Evolutionary conservation across 208 protist species (phyloP), one percentile per base, ranked within the genome.

Genomic region (Trypanosoma mega): DNA sequence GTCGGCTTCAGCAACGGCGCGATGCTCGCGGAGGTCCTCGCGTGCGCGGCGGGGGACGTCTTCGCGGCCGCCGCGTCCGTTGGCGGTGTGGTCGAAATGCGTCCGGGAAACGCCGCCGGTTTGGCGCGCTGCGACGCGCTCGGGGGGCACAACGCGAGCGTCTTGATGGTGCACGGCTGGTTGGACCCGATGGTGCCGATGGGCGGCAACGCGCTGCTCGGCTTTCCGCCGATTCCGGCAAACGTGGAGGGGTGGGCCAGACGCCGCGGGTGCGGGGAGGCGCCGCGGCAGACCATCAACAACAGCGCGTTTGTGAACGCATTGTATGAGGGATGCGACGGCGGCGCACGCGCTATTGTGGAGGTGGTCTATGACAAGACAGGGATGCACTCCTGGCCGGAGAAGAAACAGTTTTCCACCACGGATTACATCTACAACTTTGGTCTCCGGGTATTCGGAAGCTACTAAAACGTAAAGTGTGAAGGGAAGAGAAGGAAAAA

Each of bases 1-100:
- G 75, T 79, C 5, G 86, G 86, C 16, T 90, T 90, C 69, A 93
- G 86, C 72, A 93, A 93, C 51, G 86, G 86, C 3, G 86, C 80
- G 11, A 93, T 93, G 82, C 61, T 90, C 34, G 39, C 75, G 18
- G 70, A 93, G 63, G 78, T 84, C 53, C 65, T 93, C 9, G 82
- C 62, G 8, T 93, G 86, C 69, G 20, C 54, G 0, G 58, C 60
- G 7, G 64, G 82, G 0, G 51, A 70, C 8, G 8, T 75, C 1
- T 78, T 87, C 20, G 66, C 68, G 24, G 80, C 71, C 0, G 76
- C 74, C 8, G 80, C 29, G n/a, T 89, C 80, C 18, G 71, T 93
- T 30, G 71, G 72, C 33, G 86, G 82, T 14, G 73, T 90, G 21
- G 67, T 85, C 21, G 80, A 81, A 46, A 3, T 88, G 20, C 66